Percentiles rank a stretch among this genome's conserved stretches.
These are phyloP conservation scores for Phellopilus nigrolimitatus DNA, from an alignment of 1,284 basidiomycete genomes.

Conservation along the genomic window DNA sequence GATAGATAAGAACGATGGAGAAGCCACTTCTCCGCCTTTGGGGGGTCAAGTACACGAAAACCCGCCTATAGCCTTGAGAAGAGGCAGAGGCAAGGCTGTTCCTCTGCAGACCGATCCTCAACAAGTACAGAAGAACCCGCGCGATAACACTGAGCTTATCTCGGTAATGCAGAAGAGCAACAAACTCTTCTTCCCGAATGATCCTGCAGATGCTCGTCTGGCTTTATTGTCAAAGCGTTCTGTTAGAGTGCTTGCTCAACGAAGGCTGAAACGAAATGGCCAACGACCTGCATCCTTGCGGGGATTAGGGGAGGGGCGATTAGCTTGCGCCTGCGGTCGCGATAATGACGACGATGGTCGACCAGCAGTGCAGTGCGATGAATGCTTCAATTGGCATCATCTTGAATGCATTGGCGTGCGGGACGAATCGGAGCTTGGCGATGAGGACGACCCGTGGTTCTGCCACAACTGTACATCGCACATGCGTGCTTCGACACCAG, in stretches of 20 bases:
- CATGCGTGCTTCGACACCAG: not conserved
- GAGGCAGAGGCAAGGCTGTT: conserved; percentile 59
- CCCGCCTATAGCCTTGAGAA: conserved; percentile 31
- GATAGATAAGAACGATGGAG: conserved; percentile 27
- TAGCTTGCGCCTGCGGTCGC: conserved; percentile 55
- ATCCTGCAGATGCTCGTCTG: conserved; percentile 67
- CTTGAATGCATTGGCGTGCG: conserved; percentile 66
- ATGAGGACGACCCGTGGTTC: conserved; percentile 72
- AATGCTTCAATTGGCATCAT: conserved; percentile 74
- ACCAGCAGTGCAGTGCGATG: conserved; percentile 72
- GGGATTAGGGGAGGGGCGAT: conserved; percentile 37
- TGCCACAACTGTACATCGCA: conserved; percentile 32
- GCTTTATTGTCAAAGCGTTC: conserved; percentile 66
- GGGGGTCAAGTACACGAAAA: conserved; percentile 32
- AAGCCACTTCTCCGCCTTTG: conserved; percentile 30
- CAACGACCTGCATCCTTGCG: conserved; percentile 22
- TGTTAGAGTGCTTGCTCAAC: conserved; percentile 51
- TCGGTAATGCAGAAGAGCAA: conserved; percentile 24
- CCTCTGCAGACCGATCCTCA: conserved; percentile 40
- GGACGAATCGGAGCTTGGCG: conserved; percentile 57
- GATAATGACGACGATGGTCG: conserved; percentile 56
- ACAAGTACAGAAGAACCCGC: not conserved
- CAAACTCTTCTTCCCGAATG: conserved; percentile 45
- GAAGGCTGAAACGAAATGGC: conserved; percentile 26
- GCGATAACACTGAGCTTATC: not conserved